Base-by-base conservation (phyloP, 257 asterid genomes). In the Penstemon eatonii region DNA sequence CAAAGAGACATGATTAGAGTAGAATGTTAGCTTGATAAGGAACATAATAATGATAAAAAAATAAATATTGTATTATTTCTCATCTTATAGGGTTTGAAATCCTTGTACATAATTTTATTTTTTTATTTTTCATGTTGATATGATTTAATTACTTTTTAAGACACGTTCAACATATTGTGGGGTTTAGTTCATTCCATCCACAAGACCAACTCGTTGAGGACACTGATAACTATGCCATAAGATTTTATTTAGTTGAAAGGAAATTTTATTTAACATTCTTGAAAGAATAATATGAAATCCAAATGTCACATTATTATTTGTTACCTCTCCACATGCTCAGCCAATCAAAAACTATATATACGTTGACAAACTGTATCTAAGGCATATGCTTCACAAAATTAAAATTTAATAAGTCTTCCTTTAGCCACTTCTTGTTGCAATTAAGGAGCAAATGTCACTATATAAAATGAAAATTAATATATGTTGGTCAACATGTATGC, bases 11-110 rank as follows among this genome's bases (percentile, higher is more conserved):
- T 36, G 78, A 76, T 47, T 70, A 50, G 70, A 73, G 61, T 59
- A 68, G 58, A 79, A 75, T 86, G 84, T 73, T 66, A 63, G 78
- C 66, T 63, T 0, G 40, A 41, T 69, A 56, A 83, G 87, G 72
- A 61, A 81, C 89, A 83, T 50, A 65, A 70, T 74, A 67, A 15
- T 15, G 18, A 15, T 15, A 15, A 15, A 15, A 15, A 15, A 15
- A 72, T 74, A 43, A 43, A 47, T 37, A 15, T 67, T 63, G 59
- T 62, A 5, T 6, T 50, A 55, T 11, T 41, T 61, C 39, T 55
- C 37, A 60, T 71, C 67, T 49, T 7, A 25, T 38, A 63, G n/a
- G 58, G 56, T 25, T 25, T 63, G 5, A 4, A 42, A 57, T 25
- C 19, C n/a, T 1, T 3, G 55, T 36, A 8, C 37, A 8, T 6